phyloP scores from a whole-genome alignment of 176 grass and related monocot genomes.

The Luzula sylvatica region DNA sequence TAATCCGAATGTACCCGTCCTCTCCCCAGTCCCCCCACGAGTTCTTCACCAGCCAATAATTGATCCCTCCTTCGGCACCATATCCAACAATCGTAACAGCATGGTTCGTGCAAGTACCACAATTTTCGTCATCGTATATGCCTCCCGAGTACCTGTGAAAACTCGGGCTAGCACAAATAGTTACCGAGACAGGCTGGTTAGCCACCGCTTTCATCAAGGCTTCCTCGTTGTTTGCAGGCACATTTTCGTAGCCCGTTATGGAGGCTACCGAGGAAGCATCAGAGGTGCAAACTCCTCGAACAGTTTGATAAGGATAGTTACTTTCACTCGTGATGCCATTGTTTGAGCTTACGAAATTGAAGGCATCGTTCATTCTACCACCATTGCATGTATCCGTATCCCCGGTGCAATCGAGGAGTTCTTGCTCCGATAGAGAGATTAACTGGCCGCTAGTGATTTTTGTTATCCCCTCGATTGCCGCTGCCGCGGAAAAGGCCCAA shows the following conservation, averaged over 20 bases:
- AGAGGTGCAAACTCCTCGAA: not conserved
- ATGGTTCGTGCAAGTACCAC: slow-evolving; percentile 13
- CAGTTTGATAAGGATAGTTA: not conserved
- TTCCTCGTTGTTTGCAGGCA: slow-evolving; percentile 40
- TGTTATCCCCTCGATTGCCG: slow-evolving; percentile 6
- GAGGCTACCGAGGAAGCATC: slow-evolving; percentile 8
- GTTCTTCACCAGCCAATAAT: slow-evolving; percentile 38
- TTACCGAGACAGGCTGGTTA: slow-evolving; percentile 60
- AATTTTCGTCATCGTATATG: slow-evolving; percentile 3
- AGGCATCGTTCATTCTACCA: slow-evolving; percentile 10
- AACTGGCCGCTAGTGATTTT: not conserved
- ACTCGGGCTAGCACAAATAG: slow-evolving; percentile 33
- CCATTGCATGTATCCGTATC: slow-evolving; percentile 10
- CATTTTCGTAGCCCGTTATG: slow-evolving; percentile 50
- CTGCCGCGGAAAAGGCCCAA: slow-evolving; percentile 12
- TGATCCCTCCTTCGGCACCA: slow-evolving; percentile 2
- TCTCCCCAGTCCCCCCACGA: slow-evolving; percentile 39
- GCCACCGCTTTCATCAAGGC: slow-evolving; percentile 47
- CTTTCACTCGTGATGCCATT: not conserved
- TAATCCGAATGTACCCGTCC: slow-evolving; percentile 27
- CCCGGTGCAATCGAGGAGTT: slow-evolving; percentile 12
- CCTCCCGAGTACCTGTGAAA: slow-evolving; percentile 33
- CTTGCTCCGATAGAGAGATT: slow-evolving; percentile 13
- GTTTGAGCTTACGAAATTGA: slow-evolving; percentile 7
- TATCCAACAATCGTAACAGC: slow-evolving; percentile 29